Evolutionary conservation across 108 stramenopile species (phyloP).

Genomic region (Pseudonitzschia delicatissima): DNA sequence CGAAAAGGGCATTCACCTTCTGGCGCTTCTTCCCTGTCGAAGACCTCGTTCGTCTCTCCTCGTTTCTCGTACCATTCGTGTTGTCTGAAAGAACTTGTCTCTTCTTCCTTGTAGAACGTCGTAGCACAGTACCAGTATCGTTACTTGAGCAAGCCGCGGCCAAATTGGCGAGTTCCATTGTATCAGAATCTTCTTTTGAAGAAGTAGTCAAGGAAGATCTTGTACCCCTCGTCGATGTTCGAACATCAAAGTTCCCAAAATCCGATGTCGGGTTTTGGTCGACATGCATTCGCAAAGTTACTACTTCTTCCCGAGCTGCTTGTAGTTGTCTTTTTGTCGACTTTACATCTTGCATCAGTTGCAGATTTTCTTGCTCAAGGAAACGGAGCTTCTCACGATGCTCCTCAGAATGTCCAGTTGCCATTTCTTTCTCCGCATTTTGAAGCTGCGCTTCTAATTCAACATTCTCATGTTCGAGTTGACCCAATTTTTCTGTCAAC

Average conservation of each 20-base stretch:
- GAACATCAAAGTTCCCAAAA: slow-evolving; percentile 32
- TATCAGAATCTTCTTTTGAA: slow-evolving; percentile 15
- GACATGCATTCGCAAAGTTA: slow-evolving; percentile 44
- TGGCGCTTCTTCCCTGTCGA: not conserved
- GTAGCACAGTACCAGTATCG: not conserved
- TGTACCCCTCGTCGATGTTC: not conserved
- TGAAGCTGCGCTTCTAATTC: slow-evolving; percentile 33
- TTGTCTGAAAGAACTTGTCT: slow-evolving; percentile 1
- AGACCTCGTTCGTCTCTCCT: not conserved
- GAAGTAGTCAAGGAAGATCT: not conserved
- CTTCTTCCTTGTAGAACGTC: slow-evolving; percentile 10
- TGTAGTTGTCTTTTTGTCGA: slow-evolving; percentile 53
- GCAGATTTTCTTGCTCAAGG: slow-evolving; percentile 83
- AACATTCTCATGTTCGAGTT: slow-evolving; percentile 40
- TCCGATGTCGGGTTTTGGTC: slow-evolving; percentile 29
- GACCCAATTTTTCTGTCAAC: slow-evolving; percentile 36
- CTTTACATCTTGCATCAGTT: slow-evolving; percentile 80
- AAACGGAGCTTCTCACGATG: slow-evolving; percentile 53
- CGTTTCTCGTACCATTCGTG: not conserved
- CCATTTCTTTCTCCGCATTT: slow-evolving; percentile 22
- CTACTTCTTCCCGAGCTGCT: slow-evolving; percentile 44
- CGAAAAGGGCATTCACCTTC: not conserved
- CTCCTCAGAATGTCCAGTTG: slow-evolving; percentile 44
- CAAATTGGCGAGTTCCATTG: slow-evolving; percentile 9
- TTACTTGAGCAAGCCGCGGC: not conserved